Percentiles rank a stretch among this genome's conserved stretches.
phyloP scores from a whole-genome alignment of 495 filamentous ascomycete species.

The Ascodesmis nigricans region DNA sequence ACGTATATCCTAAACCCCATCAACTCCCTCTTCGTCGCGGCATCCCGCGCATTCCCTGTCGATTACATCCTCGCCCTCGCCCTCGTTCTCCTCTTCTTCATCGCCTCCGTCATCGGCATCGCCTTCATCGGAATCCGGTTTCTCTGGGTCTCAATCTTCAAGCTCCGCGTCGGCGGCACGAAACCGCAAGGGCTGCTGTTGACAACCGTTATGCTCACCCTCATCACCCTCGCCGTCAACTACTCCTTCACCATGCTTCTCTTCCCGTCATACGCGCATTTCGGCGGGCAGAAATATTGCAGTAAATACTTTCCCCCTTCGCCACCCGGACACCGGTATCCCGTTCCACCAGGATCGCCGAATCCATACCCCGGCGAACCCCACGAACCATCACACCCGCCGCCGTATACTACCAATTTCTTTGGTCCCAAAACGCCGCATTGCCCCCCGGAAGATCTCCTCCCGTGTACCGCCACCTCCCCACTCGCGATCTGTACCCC shows the following conservation, averaged over 20 bases:
- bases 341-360: too few species aligned
- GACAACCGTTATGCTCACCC: constrained; percentile 69
- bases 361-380: too few species aligned
- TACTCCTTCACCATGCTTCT: constrained; percentile 79
- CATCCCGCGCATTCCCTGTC: constrained; percentile 66
- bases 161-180: constrained; percentile 69
- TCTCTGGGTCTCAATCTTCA: constrained; percentile 80
- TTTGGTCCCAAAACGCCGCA: too few species aligned
- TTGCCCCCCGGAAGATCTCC: constrained; percentile 43
- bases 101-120: constrained; percentile 63
- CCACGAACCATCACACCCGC: too few species aligned
- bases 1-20: constrained; percentile 86
- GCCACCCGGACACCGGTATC: constrained; percentile 34
- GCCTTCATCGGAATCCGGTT: constrained; percentile 79
- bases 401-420: too few species aligned
- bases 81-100: constrained; percentile 67
- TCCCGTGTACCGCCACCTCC: constrained; percentile 55
- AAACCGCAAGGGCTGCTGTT: constrained; percentile 82
- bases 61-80: constrained; percentile 77
- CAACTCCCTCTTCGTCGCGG: constrained; percentile 71
- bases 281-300: constrained; percentile 87
- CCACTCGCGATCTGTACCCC: constrained; percentile 69
- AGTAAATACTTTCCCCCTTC: constrained; percentile 35
- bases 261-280: constrained; percentile 85
- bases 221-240: constrained; percentile 74